Conservation (phyloP, 257 asterid genomes). For the Coffea eugenioides region DNA sequence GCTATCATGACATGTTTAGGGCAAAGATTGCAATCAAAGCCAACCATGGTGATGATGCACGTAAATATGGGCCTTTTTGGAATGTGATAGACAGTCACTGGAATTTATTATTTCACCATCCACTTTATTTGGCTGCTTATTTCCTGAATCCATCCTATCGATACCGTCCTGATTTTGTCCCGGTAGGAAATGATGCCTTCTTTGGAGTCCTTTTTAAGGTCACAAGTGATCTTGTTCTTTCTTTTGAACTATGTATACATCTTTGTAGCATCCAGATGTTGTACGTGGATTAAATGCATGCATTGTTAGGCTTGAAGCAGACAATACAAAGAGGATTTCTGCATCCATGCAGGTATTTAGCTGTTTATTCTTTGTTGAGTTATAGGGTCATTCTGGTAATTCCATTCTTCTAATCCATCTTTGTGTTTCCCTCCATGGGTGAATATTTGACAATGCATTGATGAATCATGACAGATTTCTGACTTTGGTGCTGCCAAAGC, state of each 20-base stretch:
- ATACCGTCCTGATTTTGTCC: conserved; percentile 75
- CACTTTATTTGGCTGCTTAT: conserved; percentile 82
- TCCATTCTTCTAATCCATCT: background rate
- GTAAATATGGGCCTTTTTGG: conserved; percentile 75
- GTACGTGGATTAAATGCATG: conserved; percentile 90
- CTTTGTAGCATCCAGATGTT: conserved; percentile 79
- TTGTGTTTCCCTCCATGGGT: background rate
- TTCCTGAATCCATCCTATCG: conserved; percentile 82
- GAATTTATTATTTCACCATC: conserved; percentile 74
- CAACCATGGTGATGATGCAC: conserved; percentile 67
- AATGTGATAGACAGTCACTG: conserved; percentile 70
- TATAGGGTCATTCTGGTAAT: background rate
- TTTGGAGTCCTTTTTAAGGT: conserved; percentile 15
- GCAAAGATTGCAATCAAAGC: conserved; percentile 69
- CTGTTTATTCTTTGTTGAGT: conserved; percentile 10
- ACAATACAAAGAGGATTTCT: conserved; percentile 73
- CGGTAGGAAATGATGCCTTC: conserved; percentile 50
- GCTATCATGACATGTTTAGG: conserved; percentile 65
- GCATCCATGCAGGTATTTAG: conserved; percentile 84
- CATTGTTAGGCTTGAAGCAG: conserved; percentile 77
- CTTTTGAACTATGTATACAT: conserved; percentile 24
- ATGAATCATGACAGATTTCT: conserved; percentile 54
- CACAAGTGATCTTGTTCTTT: conserved; percentile 7
- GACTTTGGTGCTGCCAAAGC: conserved; percentile 88
- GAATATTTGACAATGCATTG: conserved; percentile 8